phyloP scores from a whole-genome alignment of 306 rosid genomes.

The Sicyos edulis region DNA sequence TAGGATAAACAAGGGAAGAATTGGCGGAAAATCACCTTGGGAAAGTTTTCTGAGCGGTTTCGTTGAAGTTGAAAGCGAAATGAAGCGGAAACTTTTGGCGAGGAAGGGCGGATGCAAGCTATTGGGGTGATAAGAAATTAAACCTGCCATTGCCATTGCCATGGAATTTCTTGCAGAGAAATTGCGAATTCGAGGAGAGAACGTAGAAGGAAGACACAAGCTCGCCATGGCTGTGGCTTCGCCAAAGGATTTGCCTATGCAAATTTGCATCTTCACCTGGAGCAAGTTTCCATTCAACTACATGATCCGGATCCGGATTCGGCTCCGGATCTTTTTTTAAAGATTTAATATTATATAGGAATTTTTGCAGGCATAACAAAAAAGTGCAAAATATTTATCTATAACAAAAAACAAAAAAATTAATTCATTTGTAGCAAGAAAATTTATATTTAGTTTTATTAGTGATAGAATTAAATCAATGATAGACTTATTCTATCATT shows the following conservation, averaged over 20 bases:
- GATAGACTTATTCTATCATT: too few relatives aligned
- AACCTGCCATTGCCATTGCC: conserved; percentile 38
- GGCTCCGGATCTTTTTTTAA: too few relatives aligned
- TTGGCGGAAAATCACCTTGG: conserved; percentile 51
- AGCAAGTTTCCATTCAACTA: not conserved
- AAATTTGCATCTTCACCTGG: too few relatives aligned
- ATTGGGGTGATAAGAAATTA: conserved; percentile 40
- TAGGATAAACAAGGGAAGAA: not conserved
- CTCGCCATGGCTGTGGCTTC: conserved; percentile 34
- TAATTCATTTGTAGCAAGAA: too few relatives aligned
- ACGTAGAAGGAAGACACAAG: conserved; percentile 31
- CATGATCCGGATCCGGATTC: not conserved
- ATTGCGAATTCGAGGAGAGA: conserved; percentile 37
- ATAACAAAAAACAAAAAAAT: too few relatives aligned
- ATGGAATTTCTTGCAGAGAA: conserved; percentile 34
- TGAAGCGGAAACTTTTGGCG: conserved; percentile 31
- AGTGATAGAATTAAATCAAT: too few relatives aligned
- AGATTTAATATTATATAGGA: too few relatives aligned
- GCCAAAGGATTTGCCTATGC: not conserved
- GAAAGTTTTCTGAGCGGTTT: conserved; percentile 35
- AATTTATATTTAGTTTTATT: too few relatives aligned
- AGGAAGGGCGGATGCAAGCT: conserved; percentile 24
- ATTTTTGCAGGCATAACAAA: too few relatives aligned
- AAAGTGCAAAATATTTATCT: too few relatives aligned
- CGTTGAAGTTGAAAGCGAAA: conserved; percentile 34